Evolutionary conservation across 73 alveolate species (phyloP), one percentile per base, ranked within the genome.

Genomic region (Symbiodinium natans): DNA sequence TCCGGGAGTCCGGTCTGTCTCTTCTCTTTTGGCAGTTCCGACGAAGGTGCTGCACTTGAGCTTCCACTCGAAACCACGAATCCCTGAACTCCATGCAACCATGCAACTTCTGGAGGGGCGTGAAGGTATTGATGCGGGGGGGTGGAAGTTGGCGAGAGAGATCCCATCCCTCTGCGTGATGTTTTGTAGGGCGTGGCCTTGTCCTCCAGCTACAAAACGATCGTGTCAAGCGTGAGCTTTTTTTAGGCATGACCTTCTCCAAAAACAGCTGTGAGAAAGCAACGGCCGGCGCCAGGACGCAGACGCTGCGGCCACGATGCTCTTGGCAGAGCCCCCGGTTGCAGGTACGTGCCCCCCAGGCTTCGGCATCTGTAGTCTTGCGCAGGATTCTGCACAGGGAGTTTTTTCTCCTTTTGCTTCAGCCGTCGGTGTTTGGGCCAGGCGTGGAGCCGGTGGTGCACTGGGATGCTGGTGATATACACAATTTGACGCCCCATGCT

Each of bases 271-370:
- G n/a, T n/a, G 54, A n/a, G 13, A 3, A 41, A 25, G 29, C 85
- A 74, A 29, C 27, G 46, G 41, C 56, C 21, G 39, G 43, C 33
- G 34, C n/a, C 42, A 56, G 95, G 84, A 54, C 13, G 71, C 95
- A 1, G 95, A 88, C 33, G 71, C 84, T 0, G 95, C 95, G 3
- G 95, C 42, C 29, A 23, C 84, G 34, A 25, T 17, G 42, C 27
- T 88, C 25, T 8, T 19, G 73, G 25, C 95, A 9, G 9, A 31
- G 42, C 95, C 95, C 68, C 95, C 95, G 5, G 71, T 3, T 17
- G 86, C 95, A 27, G 95, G 95, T 21, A 88, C 95, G 3, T 88
- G 95, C 86, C 95, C 95, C 3, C 95, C 95, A 88, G 93, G 93
- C 17, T 34, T 33, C 33, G 10, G 41, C n/a, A n/a, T n/a, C n/a